Conservation (phyloP, 371 early-diverging fungal species). For the Nosema muscidifuracis region DNA sequence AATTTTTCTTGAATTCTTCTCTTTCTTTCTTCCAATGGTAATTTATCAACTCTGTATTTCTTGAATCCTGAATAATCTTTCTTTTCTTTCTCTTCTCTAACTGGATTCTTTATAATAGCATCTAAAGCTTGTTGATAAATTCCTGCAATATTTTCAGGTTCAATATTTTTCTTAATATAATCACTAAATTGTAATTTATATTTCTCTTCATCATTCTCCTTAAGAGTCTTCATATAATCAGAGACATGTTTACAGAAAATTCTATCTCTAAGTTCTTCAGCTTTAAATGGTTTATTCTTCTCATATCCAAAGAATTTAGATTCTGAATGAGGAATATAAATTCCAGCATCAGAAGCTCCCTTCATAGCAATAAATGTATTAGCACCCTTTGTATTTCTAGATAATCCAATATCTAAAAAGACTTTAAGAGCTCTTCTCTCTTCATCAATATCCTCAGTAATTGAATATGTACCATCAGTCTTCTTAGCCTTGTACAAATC, state of each 20-base stretch:
- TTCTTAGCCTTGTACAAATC: constrained; percentile 75
- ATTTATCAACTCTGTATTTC: constrained; percentile 47
- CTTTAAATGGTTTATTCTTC: constrained; percentile 76
- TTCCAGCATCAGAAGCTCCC: constrained; percentile 98
- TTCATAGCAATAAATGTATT: constrained; percentile 97
- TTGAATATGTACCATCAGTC: constrained; percentile 78
- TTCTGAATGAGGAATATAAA: constrained; percentile 92
- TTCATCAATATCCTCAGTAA: constrained; percentile 78
- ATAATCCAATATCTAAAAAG: constrained; percentile 96
- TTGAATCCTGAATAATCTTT: constrained; percentile 54
- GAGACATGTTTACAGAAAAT: constrained; percentile 95
- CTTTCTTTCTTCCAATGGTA: constrained; percentile 58
- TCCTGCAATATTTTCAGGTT: constrained; percentile 82
- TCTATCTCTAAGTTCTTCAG: constrained; percentile 86
- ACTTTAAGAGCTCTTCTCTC: constrained; percentile 94
- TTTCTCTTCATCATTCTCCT: constrained; percentile 92
- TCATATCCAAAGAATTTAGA: constrained; percentile 94
- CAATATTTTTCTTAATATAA: constrained; percentile 80
- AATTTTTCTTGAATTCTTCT: constrained; percentile 51
- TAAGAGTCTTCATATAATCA: constrained; percentile 90
- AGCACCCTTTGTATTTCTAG: constrained; percentile 94
- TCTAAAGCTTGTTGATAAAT: constrained; percentile 84
- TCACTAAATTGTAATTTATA: constrained; percentile 90
- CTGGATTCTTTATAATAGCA: constrained; percentile 44
- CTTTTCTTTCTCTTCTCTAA: constrained; percentile 45